Evolutionary conservation across 805 yeast genomes (phyloP), one percentile per base, ranked within the genome.

Genomic region (Nakazawaea ambrosiae): DNA sequence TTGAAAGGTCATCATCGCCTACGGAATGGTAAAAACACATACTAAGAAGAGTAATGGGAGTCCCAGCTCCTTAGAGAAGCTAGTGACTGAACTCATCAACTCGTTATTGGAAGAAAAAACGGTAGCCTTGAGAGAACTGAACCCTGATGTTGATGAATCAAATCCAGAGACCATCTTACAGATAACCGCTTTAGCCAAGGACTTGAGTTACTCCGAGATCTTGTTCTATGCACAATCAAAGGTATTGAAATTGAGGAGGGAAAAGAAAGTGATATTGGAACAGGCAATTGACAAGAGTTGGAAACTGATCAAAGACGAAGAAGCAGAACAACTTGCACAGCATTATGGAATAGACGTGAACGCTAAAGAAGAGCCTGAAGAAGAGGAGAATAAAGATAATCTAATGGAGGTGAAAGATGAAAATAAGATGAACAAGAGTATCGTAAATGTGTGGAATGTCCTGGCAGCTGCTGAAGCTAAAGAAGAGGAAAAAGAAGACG

Each of bases 351-450:
- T 55, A 5, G 53, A 53, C 36, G 41, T 31, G 14, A 46, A 42
- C n/a, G 48, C 42, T 14, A 34, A 39, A 15, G 38, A 32, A 8
- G 45, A 27, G 3, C 15, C 4, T 8, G 45, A 42, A 10, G 46
- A 39, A 7, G 53, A 45, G 9, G 49, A 62, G 19, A 65, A 57
- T 7, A 63, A 65, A 15, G 60, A 60, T 16, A 24, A 73, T 18
- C 47, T 86, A 40, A 76, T 85, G 84, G 75, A 72, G 3, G 86
- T 73, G 4, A 64, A 62, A 34, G 85, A 84, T 40, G 54, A 66
- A 3, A 89, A 89, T 49, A 62, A 71, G 3, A 70, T 87, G 61
- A 90, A 90, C 55, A 85, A 80, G 50, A 74, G 81, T 16, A 81
- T 89, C 2, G 83, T 83, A 0, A 68, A 75, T 15, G 55, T 77